Evolutionary conservation across 371 early-diverging fungal genomes (phyloP).

Genomic region (Mucor racemosus): DNA sequence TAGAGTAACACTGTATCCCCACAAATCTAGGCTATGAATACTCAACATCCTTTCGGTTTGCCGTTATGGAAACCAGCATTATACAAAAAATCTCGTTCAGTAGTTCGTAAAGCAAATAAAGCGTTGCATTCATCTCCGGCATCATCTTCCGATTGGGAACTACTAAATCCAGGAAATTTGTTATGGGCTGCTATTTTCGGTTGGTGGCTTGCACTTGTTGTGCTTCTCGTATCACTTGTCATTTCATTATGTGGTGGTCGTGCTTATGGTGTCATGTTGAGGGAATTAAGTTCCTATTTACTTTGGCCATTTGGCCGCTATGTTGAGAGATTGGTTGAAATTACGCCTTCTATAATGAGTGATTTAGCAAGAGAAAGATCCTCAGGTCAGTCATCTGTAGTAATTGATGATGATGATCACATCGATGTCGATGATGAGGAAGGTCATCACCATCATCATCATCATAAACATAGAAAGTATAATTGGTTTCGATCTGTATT

Average conservation of each 20-base stretch:
- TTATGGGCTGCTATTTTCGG: conserved; percentile 88
- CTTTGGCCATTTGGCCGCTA: conserved; percentile 96
- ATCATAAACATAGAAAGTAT: conserved; percentile 19
- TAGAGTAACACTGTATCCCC: not conserved
- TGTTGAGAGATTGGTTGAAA: conserved; percentile 63
- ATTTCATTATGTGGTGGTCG: conserved; percentile 61
- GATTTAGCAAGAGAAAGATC: conserved; percentile 20
- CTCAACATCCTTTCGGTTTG: conserved; percentile 93
- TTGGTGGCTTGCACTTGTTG: conserved; percentile 85
- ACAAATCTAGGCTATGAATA: conserved; percentile 73
- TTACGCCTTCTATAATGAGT: conserved; percentile 29
- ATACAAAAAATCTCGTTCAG: conserved; percentile 92
- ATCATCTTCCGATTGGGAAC: conserved; percentile 49
- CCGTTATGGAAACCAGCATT: conserved; percentile 97
- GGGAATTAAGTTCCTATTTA: conserved; percentile 77
- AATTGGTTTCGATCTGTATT: conserved; percentile 22
- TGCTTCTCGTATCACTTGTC: conserved; percentile 60
- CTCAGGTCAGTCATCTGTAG: conserved; percentile 9
- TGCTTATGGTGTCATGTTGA: conserved; percentile 64
- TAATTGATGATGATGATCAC: conserved; percentile 27
- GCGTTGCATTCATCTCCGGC: conserved; percentile 86
- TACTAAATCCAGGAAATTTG: conserved; percentile 85
- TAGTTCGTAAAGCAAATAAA: conserved; percentile 78
- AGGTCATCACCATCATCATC: conserved; percentile 6
- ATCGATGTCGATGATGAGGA: conserved; percentile 26